Evolutionary conservation across 2,329 filamentous ascomycete genomes (phyloP).

Genomic region (Diplocarpon mali): DNA sequence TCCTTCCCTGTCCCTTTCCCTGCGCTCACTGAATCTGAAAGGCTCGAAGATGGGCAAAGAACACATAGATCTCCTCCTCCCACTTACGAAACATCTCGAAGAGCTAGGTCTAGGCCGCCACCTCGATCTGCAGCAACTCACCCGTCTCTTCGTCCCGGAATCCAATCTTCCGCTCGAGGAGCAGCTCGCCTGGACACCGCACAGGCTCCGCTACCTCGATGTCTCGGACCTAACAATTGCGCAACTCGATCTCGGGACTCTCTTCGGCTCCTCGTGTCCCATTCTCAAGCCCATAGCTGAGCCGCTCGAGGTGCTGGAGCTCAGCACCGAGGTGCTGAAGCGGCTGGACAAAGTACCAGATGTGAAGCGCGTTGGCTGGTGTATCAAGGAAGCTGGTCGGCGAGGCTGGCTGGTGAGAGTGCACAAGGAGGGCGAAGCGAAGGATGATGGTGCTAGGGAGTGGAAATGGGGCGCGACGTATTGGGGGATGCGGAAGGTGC

Average conservation of each 20-base stretch:
- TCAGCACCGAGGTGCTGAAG: constrained; percentile 57
- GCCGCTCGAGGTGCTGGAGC: constrained; percentile 67
- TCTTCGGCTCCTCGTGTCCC: constrained; percentile 39
- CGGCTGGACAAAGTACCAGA: constrained; percentile 40
- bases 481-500: constrained; percentile 71
- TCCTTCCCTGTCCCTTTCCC: constrained; percentile 50
- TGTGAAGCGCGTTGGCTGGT: constrained; percentile 47
- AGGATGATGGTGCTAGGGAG: constrained; percentile 46
- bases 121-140: constrained; percentile 51
- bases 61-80: constrained; percentile 53
- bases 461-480: constrained; percentile 82
- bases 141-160: constrained; percentile 19
- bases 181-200: constrained; percentile 38
- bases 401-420: constrained; percentile 54
- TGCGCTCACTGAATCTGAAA: constrained; percentile 65
- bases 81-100: constrained; percentile 61
- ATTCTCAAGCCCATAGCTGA: constrained; percentile 49
- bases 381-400: constrained; percentile 53
- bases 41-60: constrained; percentile 57
- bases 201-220: constrained; percentile 64
- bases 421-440: constrained; percentile 12
- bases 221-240: constrained; percentile 58
- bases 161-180: constrained; percentile 20
- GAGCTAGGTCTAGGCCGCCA: constrained; percentile 65
- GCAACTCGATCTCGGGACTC: constrained; percentile 45